Conservation (phyloP, 2,329 filamentous ascomycete genomes). For the Nemania serpens region DNA sequence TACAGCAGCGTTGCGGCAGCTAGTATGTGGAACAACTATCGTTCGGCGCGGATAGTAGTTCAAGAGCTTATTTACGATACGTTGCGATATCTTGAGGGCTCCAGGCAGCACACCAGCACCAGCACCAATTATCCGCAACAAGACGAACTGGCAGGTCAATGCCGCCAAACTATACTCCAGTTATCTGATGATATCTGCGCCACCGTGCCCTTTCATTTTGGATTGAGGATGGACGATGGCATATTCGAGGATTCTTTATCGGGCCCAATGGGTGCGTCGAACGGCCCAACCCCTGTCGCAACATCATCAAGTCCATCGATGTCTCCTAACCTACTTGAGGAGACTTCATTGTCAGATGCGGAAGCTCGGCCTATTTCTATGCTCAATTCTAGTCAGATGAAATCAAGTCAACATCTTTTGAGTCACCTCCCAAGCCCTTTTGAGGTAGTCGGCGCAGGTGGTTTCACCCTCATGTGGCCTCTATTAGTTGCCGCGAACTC, state of each 20-base stretch:
- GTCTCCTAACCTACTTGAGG: neutral
- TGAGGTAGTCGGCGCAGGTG: neutral
- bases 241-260: neutral
- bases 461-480: constrained; percentile 5
- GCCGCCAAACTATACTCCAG: neutral
- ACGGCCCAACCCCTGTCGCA: neutral
- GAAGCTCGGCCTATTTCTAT: neutral
- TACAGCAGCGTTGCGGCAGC: neutral
- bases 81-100: neutral
- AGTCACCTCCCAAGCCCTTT: neutral
- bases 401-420: neutral
- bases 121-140: neutral
- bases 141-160: neutral
- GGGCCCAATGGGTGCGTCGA: neutral
- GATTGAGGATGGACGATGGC: neutral
- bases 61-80: constrained; percentile 8
- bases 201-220: constrained; percentile 2
- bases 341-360: neutral
- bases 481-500: constrained; percentile 3
- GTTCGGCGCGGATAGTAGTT: constrained; percentile 3
- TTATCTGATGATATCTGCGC: constrained; percentile 1
- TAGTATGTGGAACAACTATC: constrained; percentile 7
- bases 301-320: neutral
- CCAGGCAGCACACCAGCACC: neutral
- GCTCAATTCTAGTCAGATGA: neutral